phyloP scores from a whole-genome alignment of 306 rosid genomes.

The Malus sylvestris region DNA sequence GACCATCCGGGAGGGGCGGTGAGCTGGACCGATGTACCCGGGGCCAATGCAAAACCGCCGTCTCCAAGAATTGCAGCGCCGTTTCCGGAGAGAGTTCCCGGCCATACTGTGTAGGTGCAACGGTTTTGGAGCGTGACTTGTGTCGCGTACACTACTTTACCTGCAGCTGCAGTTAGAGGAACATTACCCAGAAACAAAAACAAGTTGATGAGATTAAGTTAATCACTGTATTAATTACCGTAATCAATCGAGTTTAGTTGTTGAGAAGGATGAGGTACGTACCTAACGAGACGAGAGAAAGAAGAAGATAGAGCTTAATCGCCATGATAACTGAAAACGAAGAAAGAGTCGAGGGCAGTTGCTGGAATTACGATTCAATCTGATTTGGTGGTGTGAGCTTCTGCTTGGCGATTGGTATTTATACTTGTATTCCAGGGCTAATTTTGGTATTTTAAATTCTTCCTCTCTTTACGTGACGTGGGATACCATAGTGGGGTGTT shows the following conservation, averaged over 20 bases:
- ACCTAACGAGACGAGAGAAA: not conserved
- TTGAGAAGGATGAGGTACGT: not conserved
- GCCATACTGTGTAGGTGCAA: slow-evolving; percentile 69
- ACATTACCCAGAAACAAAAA: not conserved
- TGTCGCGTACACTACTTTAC: slow-evolving; percentile 33
- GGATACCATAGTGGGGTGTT: not conserved
- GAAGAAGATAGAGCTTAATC: not conserved
- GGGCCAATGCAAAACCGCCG: slow-evolving; percentile 48
- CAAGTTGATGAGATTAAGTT: not conserved
- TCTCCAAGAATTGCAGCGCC: slow-evolving; percentile 47
- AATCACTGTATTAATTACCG: not conserved
- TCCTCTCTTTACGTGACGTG: not conserved
- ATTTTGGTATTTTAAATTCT: not conserved
- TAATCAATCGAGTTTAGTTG: not conserved
- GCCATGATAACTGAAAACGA: slow-evolving; percentile 22
- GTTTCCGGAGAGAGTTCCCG: slow-evolving; percentile 70
- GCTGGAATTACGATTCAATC: not conserved
- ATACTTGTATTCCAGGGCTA: not conserved
- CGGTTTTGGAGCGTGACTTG: slow-evolving; percentile 50
- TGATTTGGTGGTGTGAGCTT: not conserved
- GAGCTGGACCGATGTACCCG: slow-evolving; percentile 31
- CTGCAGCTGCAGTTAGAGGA: slow-evolving; percentile 13
- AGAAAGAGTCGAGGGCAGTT: not conserved
- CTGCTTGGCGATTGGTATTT: not conserved
- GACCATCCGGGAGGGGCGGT: slow-evolving; percentile 77